Evolutionary conservation across 495 filamentous ascomycete species (phyloP).

Genomic region (Penicillium egyptiacum): DNA sequence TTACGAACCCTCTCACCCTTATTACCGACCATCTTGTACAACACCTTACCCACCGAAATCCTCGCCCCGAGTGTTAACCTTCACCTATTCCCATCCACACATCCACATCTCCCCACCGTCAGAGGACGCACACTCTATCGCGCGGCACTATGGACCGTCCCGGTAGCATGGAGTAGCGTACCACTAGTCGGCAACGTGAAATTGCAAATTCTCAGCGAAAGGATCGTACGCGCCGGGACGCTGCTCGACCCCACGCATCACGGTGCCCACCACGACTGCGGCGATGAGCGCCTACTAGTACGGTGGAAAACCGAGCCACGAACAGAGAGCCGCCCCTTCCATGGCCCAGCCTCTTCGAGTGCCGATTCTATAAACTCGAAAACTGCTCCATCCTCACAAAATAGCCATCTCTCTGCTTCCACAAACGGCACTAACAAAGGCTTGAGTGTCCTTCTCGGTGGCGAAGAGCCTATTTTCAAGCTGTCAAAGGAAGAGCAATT

Average conservation of each 20-base stretch:
- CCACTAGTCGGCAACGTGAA: slow-evolving; percentile 86
- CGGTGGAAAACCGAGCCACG: slow-evolving; percentile 71
- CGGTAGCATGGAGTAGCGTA: slow-evolving; percentile 90
- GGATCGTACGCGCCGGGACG: slow-evolving; percentile 64
- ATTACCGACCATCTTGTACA: slow-evolving; percentile 81
- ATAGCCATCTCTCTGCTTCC: slow-evolving; percentile 23
- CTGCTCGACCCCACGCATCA: slow-evolving; percentile 33
- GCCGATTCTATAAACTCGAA: neutral
- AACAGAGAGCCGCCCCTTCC: slow-evolving; percentile 32
- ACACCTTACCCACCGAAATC: slow-evolving; percentile 77
- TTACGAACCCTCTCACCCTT: slow-evolving; percentile 81
- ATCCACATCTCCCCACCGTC: slow-evolving; percentile 90
- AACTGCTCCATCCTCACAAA: slow-evolving; percentile 1
- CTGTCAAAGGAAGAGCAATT: slow-evolving; percentile 59
- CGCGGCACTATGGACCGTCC: slow-evolving; percentile 91
- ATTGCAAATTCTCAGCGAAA: slow-evolving; percentile 81
- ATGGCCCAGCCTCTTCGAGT: slow-evolving; percentile 11
- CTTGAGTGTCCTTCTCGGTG: slow-evolving; percentile 47
- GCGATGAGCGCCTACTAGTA: slow-evolving; percentile 78
- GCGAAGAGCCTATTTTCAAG: slow-evolving; percentile 71
- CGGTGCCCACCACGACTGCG: slow-evolving; percentile 37
- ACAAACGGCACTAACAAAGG: slow-evolving; percentile 38
- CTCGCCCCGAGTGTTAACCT: slow-evolving; percentile 89
- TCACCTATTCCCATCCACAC: slow-evolving; percentile 93
- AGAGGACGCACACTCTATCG: slow-evolving; percentile 86